Percentiles rank a stretch among this genome's conserved stretches.
Evolutionary conservation across 2,329 filamentous ascomycete species (phyloP).

Genomic region (Pseudogymnoascus sp.): DNA sequence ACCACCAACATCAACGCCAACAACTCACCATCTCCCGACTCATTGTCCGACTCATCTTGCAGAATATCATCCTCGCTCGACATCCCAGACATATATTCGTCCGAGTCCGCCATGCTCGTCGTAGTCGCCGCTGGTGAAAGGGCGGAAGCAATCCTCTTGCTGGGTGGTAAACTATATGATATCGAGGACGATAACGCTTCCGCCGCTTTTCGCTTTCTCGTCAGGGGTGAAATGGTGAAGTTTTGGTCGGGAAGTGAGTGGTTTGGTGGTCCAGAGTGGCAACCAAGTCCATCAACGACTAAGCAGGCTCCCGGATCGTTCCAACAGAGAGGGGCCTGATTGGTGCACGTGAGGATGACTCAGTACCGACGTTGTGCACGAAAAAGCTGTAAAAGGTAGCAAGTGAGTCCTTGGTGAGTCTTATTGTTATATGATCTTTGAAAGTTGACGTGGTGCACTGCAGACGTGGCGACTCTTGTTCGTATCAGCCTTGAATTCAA

Average conservation of each 20-base stretch:
- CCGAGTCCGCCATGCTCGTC: constrained; percentile 75
- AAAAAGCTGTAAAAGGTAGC: background rate
- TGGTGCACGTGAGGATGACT: constrained; percentile 8
- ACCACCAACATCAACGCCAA: background rate
- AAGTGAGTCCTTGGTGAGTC: background rate
- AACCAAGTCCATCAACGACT: constrained; percentile 2
- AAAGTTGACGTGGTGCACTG: background rate
- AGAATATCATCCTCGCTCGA: constrained; percentile 70
- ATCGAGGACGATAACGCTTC: constrained; percentile 33
- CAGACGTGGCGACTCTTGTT: background rate
- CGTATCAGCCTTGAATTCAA: constrained; percentile 1
- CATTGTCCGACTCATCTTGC: constrained; percentile 72
- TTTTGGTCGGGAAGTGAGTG: background rate
- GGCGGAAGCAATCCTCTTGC: constrained; percentile 31
- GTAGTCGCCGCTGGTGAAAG: constrained; percentile 44
- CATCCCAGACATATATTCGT: constrained; percentile 80
- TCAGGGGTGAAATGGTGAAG: constrained; percentile 44
- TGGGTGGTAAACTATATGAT: constrained; percentile 27
- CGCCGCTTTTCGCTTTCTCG: constrained; percentile 45
- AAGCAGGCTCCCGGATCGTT: constrained; percentile 1
- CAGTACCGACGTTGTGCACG: background rate
- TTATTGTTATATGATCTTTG: background rate
- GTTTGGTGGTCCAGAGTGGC: background rate
- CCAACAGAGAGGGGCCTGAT: background rate
- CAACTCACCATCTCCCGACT: constrained; percentile 27